Percentiles rank a stretch among this genome's conserved stretches.
Conservation (phyloP, 2,329 filamentous ascomycete species). For the Colletotrichum viniferum region DNA sequence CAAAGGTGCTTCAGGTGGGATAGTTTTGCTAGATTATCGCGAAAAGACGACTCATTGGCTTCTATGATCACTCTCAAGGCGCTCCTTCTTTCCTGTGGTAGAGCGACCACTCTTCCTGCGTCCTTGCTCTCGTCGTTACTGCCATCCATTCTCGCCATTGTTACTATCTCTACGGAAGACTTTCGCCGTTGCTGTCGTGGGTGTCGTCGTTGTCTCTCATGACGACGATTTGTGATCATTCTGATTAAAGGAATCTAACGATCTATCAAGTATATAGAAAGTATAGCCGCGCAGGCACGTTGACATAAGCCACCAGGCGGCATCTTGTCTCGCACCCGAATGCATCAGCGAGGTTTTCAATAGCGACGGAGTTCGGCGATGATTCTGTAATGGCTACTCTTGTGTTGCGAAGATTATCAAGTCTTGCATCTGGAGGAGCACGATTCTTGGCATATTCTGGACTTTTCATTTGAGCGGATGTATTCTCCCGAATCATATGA, state of each 20-base stretch:
- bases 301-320: neutral
- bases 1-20: neutral
- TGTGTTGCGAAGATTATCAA: neutral
- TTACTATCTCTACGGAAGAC: neutral
- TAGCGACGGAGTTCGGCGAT: neutral
- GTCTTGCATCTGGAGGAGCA: neutral
- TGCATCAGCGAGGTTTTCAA: neutral
- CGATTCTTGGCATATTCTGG: neutral
- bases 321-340: neutral
- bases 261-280: neutral
- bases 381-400: neutral
- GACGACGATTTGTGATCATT: neutral
- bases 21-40: neutral
- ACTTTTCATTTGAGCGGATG: neutral
- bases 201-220: neutral
- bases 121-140: neutral
- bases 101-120: neutral
- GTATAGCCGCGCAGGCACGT: neutral
- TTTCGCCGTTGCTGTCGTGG: neutral
- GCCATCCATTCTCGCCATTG: fast-evolving
- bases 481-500: neutral
- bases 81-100: fast-evolving
- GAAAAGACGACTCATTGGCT: neutral
- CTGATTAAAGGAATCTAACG: neutral
- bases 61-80: neutral